Conservation (phyloP, 345 rosid species). For the Camelina neglecta region DNA sequence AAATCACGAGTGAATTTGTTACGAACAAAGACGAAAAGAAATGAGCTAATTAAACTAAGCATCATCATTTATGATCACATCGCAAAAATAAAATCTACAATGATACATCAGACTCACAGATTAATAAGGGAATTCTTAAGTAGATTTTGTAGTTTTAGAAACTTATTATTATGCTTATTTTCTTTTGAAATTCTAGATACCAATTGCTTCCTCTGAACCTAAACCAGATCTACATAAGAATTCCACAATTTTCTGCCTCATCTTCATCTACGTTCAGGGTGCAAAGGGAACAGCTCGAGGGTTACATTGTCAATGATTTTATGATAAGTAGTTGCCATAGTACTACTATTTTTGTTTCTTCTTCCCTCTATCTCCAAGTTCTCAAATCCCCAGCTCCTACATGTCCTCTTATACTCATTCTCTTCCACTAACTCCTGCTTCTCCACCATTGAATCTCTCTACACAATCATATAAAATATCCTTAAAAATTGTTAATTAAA, state of each 20-base stretch:
- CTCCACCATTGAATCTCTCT: conserved; percentile 50
- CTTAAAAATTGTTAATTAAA: background rate
- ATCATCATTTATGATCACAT: conserved; percentile 18
- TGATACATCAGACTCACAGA: conserved; percentile 30
- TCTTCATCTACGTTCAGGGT: conserved; percentile 80
- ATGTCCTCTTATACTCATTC: conserved; percentile 82
- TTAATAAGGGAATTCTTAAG: conserved; percentile 41
- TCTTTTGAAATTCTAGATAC: conserved; percentile 5
- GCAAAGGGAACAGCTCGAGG: conserved; percentile 95
- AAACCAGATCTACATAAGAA: conserved; percentile 45
- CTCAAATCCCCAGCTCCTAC: conserved; percentile 85
- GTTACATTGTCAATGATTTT: conserved; percentile 57
- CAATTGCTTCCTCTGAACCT: conserved; percentile 30
- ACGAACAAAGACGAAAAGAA: conserved; percentile 7
- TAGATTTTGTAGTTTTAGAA: conserved; percentile 35
- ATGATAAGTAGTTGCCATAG: conserved; percentile 33
- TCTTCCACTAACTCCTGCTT: conserved; percentile 52
- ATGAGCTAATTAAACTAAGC: background rate
- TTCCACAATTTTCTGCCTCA: conserved; percentile 37
- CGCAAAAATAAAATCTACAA: conserved; percentile 8
- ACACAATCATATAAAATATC: conserved; percentile 1
- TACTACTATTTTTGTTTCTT: conserved; percentile 50
- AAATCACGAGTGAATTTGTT: background rate
- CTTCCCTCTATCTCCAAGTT: conserved; percentile 60
- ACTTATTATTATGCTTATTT: background rate